Percentiles rank a stretch among this genome's conserved stretches.
Conservation (phyloP, 257 asterid species). For the Capsicum chinense region DNA sequence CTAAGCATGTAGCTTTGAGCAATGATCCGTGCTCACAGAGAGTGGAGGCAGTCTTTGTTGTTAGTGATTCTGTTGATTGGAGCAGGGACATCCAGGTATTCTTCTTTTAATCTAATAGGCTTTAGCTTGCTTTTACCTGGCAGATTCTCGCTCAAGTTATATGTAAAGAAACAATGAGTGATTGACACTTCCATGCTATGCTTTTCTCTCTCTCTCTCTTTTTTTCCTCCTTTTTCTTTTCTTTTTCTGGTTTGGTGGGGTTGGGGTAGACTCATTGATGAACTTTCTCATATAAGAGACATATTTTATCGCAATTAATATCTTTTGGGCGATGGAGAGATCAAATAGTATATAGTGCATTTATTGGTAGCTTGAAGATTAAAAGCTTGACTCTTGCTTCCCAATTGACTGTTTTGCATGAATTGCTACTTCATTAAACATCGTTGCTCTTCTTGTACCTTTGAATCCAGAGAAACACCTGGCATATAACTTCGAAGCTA, state of each 20-base stretch:
- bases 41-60: constrained; percentile 83
- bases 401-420: background rate
- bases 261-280: background rate
- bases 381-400: background rate
- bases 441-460: background rate
- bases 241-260: background rate
- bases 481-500: background rate
- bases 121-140: background rate
- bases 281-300: background rate
- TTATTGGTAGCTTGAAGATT: background rate
- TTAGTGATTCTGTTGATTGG: constrained; percentile 98
- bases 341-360: background rate
- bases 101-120: background rate
- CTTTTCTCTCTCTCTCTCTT: background rate
- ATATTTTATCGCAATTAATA: too few species aligned
- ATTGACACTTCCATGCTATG: background rate
- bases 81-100: constrained; percentile 94
- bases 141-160: background rate
- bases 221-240: background rate
- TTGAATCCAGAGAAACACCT: background rate
- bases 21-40: constrained; percentile 61
- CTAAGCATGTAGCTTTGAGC: constrained; percentile 39
- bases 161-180: background rate
- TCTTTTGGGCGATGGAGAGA: background rate
- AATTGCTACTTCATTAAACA: background rate